Base-by-base conservation (phyloP, 345 rosid species). In the Microcos paniculata region DNA sequence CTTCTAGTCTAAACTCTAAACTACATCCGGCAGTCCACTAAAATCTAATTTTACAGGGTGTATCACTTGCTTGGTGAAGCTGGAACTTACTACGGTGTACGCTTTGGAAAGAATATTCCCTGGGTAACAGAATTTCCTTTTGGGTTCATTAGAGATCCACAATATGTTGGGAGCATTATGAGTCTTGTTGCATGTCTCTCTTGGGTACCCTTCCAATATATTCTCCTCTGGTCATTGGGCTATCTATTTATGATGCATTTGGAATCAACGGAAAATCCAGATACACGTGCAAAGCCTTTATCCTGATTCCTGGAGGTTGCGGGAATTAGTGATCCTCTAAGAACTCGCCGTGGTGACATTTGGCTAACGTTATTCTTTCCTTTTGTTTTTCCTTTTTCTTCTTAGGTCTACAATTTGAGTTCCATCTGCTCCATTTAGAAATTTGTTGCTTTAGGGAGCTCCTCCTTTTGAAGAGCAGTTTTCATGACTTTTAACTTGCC, bases 121-220 rank as follows among this genome's bases (percentile, higher is more conserved):
- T 93, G 99, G 98, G 98, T 89, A 42, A 90, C 89, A 30, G 90
- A 86, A 77, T 96, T 96, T 57, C 98, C 99, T 45, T 93, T 96
- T 69, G 99, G 97, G 38, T 87, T 71, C 71, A 90, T 93, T n/a
- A 87, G 80, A 72, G 99, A 96, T 86, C 99, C 98, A 38, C 98
- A 92, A 58, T 93, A 90, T 74, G 88, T 90, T 59, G 98, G 98
- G 46, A 96, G 99, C 87, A 80, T 90, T 65, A 62, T 88, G 90
- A 93, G 96, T 80, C 88, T 92, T 52, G 67, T 93, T 52, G 94
- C 93, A 9, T 90, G 94, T 49, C 81, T 87, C 40, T 77, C 91
- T 46, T 95, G 94, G 97, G 87, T 90, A 48, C 97, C 98, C 24
- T 89, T 90, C 58, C 96, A 84, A 43, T 95, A 93, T 86, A 89